Base-by-base conservation (phyloP, 2,329 filamentous ascomycete genomes). In the Fusarium abutilonis region DNA sequence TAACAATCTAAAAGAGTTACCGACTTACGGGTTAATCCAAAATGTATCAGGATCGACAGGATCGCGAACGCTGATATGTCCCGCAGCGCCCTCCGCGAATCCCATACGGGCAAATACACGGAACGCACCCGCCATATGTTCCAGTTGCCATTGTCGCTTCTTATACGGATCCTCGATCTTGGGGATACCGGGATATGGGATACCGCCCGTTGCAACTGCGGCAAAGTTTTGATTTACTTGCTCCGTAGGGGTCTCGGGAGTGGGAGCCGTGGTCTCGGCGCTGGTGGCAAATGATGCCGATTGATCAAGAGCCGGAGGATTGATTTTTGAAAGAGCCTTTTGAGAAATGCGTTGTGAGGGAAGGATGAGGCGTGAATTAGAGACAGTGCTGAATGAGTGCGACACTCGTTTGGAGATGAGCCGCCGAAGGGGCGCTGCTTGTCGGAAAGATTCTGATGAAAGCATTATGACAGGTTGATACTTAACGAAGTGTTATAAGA, bases 1-100 rank as follows among this genome's bases (percentile, higher is more conserved):
- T 9, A 1, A 3, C 6, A 26, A 7, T 13, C 13, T 11, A 9
- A 9, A 3, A 4, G 10, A 9, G 5, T 4, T 5, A 1, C 5
- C 9, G 3, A 56, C 72, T 61, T 14, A 74, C 6, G 86, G 86
- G 68, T 89, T 89, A 45, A 86, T 89, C 87, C 87, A 89, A 72
- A 89, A 88, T 0, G 80, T 81, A 56, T 84, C 74, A 0, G 78
- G 76, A 61, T 83, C 76, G 63, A 88, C 83, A 0, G 87, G 86
- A 67, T 89, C 87, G 8, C 87, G 80, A 1, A 89, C 83, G 6
- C 76, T 81, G 52, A 90, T 89, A 69, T 90, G 87, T 1, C 87
- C 87, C 13, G 79, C 78, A 73, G 87, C 87, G 36, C 87, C 87
- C 71, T 89, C 87, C 0, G 82, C 84, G 73, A 75, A 83, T 8